Percentiles rank a stretch among this genome's conserved stretches.
Conservation (phyloP, 1,284 basidiomycete species). For the Peniophora sp. region DNA sequence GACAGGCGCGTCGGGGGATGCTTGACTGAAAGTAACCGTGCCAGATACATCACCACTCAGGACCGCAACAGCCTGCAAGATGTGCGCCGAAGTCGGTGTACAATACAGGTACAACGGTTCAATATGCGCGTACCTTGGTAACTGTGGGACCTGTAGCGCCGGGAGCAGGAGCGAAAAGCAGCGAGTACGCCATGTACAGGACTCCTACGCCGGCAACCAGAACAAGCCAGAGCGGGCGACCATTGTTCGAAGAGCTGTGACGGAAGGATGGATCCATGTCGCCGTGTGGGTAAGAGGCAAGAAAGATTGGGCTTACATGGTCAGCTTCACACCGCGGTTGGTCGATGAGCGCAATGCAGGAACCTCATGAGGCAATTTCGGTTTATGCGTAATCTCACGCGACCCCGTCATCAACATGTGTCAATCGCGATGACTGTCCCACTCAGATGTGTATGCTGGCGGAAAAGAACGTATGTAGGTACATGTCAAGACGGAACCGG, state of each 20-base stretch:
- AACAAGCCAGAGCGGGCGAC: not conserved
- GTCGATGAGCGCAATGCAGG: too few relatives aligned
- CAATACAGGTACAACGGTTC: not conserved
- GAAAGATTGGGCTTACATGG: too few relatives aligned
- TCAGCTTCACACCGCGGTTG: too few relatives aligned
- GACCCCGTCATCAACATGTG: too few relatives aligned
- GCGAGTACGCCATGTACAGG: not conserved
- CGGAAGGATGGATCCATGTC: too few relatives aligned
- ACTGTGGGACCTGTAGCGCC: not conserved
- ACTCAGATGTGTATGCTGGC: too few relatives aligned
- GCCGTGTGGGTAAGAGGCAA: too few relatives aligned
- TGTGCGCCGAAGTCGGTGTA: not conserved
- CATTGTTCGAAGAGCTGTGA: not conserved
- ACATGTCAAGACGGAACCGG: too few relatives aligned
- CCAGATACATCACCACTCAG: conserved; percentile 62
- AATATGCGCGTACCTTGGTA: not conserved
- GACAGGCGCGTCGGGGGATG: conserved; percentile 42
- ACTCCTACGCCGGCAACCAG: not conserved
- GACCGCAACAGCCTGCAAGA: conserved; percentile 65
- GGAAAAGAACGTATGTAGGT: too few relatives aligned
- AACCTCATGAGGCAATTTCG: too few relatives aligned
- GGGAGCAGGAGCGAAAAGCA: not conserved
- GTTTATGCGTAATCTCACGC: too few relatives aligned
- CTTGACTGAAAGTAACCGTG: conserved; percentile 60
- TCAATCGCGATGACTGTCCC: too few relatives aligned